Evolutionary conservation across 768 basidiomycete genomes (phyloP).

Genomic region (Peribolospora baueri): DNA sequence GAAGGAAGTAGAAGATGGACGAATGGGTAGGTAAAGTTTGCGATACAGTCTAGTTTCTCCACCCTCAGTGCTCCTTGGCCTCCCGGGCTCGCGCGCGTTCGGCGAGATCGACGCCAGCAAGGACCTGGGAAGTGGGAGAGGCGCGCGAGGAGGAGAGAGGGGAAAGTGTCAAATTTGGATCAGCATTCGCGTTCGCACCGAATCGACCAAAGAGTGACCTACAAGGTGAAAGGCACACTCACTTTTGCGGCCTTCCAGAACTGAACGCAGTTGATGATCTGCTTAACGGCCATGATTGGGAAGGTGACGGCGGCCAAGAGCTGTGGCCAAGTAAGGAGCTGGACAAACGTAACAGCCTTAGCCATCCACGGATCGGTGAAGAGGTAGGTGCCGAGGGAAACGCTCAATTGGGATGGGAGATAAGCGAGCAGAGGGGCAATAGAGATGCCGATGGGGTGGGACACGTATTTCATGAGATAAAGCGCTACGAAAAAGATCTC

Average conservation of each 20-base stretch:
- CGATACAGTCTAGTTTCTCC: too few species aligned
- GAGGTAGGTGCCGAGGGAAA: background rate
- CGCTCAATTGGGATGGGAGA: background rate
- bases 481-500: conserved; percentile 86
- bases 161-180: too few species aligned
- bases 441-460: conserved; percentile 37
- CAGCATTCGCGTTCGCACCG: too few species aligned
- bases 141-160: too few species aligned
- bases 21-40: too few species aligned
- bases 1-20: too few species aligned
- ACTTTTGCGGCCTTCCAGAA: conserved; percentile 73
- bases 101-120: too few species aligned
- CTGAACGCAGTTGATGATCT: conserved; percentile 83
- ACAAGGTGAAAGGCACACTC: conserved; percentile 12
- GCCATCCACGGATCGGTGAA: conserved; percentile 13
- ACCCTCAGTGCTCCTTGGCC: too few species aligned
- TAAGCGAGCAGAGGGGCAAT: conserved; percentile 11
- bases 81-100: too few species aligned
- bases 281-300: conserved; percentile 55
- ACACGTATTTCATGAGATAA: conserved; percentile 58
- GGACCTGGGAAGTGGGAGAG: too few species aligned
- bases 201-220: too few species aligned
- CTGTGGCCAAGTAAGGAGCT: conserved; percentile 46
- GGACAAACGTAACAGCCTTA: conserved; percentile 1
- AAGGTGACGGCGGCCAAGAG: conserved; percentile 36